Evolutionary conservation across 164 flowering plant genomes (phyloP), one percentile per base, ranked within the genome.

Genomic region (Liquidambar formosana): DNA sequence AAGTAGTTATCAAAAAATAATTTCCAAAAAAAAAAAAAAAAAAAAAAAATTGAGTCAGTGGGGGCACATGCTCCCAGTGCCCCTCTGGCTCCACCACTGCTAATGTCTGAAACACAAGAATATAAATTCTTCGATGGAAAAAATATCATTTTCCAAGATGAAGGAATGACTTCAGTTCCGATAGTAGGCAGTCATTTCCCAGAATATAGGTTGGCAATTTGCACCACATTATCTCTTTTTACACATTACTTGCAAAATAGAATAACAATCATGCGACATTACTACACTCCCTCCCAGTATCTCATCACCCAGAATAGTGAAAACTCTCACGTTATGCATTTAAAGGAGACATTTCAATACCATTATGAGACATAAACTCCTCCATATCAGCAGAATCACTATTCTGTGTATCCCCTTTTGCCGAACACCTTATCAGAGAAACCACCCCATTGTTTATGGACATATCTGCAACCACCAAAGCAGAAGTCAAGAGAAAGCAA

Each of bases 381-480:
- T 27, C 63, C 52, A 51, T 11, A 67, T 27, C 54, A 70, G 61
- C 25, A 62, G 46, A 27, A 28, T 66, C 38, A 14, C 25, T n/a
- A 11, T 21, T 9, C 13, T 58, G 69, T 26, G 51, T 18, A 18
- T 64, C 61, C 18, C 10, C 38, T 57, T 58, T 27, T 27, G n/a
- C 15, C 12, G 64, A 49, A 44, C 63, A 56, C 10, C 47, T 60
- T 47, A 43, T 14, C 26, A 45, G n/a, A 63, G 65, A 70, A 66
- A 44, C 71, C 49, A 66, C 12, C 28, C 64, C 52, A 41, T 66
- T 18, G 19, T 65, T 52, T 15, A 11, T 3, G 19, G 57, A 10
- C 25, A 27, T 41, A 44, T 21, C 74, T 73, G 49, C 75, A 59
- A 58, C 23, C 26, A 53, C 54, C 25, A 67, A 67, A 70, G n/a